Conservation (phyloP, 345 rosid species). For the Lenwebbia sp. region DNA sequence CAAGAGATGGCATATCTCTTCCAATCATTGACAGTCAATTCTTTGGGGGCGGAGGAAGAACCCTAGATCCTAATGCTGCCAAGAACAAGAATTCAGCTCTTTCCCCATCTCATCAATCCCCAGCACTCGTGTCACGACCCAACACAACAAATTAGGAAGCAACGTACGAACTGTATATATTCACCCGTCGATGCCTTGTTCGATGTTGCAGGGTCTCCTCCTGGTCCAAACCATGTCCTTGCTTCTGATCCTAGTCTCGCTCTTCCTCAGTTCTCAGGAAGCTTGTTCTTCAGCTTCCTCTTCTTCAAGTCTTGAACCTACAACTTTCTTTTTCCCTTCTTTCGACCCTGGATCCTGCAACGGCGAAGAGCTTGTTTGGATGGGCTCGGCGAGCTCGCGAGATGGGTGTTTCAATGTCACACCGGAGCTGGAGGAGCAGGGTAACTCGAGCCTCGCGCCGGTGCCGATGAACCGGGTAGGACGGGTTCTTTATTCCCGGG, state of each 20-base stretch:
- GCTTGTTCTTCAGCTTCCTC: not conserved
- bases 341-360: slow-evolving; percentile 9
- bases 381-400: slow-evolving; percentile 5
- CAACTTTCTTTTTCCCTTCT: slow-evolving; percentile 5
- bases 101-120: not conserved
- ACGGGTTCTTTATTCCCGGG: slow-evolving; percentile 9
- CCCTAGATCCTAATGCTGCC: not conserved
- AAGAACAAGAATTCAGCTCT: not conserved
- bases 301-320: not conserved
- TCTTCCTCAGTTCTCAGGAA: not conserved
- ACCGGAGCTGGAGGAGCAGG: not conserved
- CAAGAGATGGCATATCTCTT: not conserved
- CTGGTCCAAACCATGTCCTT: not conserved
- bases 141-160: not conserved
- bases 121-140: not conserved
- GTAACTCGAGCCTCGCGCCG: not conserved
- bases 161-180: not conserved
- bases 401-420: slow-evolving; percentile 20
- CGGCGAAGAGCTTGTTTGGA: slow-evolving; percentile 15
- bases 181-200: not conserved
- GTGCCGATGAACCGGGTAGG: slow-evolving; percentile 1
- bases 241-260: not conserved
- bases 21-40: not conserved
- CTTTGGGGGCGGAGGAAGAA: not conserved
- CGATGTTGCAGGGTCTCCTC: not conserved